Evolutionary conservation across 192 early-diverging fungal genomes (phyloP).

Genomic region (Geranomyces variabilis): DNA sequence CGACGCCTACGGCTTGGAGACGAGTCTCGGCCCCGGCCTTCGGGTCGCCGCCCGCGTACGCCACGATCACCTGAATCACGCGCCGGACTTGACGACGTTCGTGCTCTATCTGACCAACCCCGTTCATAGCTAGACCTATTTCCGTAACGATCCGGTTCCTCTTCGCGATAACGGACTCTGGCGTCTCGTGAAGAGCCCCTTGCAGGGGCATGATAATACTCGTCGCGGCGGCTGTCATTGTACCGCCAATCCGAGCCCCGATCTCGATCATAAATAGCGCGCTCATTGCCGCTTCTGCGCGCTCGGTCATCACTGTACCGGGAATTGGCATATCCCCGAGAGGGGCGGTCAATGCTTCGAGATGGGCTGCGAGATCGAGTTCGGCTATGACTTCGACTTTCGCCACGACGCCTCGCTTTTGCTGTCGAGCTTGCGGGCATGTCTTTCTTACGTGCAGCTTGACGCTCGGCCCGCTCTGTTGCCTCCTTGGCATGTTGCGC

Average conservation of each 20-base stretch:
- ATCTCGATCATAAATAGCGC: neutral
- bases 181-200: neutral
- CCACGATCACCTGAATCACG: neutral
- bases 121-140: neutral
- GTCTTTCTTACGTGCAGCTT: conserved; percentile 11
- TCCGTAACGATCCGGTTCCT: neutral
- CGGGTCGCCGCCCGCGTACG: neutral
- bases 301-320: conserved; percentile 27
- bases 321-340: conserved; percentile 4
- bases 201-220: neutral
- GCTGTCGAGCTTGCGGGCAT: conserved; percentile 31
- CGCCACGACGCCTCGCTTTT: conserved; percentile 16
- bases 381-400: conserved; percentile 32
- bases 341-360: conserved; percentile 1
- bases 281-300: conserved; percentile 11
- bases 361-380: conserved; percentile 1
- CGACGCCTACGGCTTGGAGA: conserved; percentile 3
- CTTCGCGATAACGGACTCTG: neutral
- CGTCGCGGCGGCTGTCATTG: conserved; percentile 2
- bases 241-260: neutral
- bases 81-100: neutral
- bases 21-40: neutral
- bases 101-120: neutral
- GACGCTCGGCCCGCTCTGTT: conserved; percentile 34
- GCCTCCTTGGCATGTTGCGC: conserved; percentile 21